A percentile compares a stretch with the other conserved stretches of the same genome.
These are phyloP conservation scores for Colletotrichum theobromicola DNA, from an alignment of 2,329 filamentous ascomycete genomes.

Conservation along the genomic window DNA sequence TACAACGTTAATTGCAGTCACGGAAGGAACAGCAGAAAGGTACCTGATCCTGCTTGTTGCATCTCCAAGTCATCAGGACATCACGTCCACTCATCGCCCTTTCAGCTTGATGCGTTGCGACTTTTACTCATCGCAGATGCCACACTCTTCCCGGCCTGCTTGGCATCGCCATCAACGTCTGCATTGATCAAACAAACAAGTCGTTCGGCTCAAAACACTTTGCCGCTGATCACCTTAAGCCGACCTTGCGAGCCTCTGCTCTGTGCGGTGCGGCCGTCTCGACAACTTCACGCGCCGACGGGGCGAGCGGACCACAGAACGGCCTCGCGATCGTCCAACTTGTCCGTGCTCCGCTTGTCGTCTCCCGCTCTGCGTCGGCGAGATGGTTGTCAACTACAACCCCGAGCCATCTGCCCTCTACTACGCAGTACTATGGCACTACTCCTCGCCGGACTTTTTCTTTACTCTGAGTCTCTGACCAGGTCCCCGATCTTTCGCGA, in stretches of 20 bases:
- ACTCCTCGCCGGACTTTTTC: not conserved
- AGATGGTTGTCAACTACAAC: not conserved
- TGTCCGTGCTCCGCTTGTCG: conserved; percentile 1
- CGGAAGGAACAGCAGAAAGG: not conserved
- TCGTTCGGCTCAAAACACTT: not conserved
- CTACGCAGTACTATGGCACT: too few relatives aligned
- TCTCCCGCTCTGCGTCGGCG: not conserved
- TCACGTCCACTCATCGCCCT: not conserved
- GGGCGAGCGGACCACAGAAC: not conserved
- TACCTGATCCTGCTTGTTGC: not conserved
- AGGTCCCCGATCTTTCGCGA: not conserved
- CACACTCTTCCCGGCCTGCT: not conserved
- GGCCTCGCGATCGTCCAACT: not conserved
- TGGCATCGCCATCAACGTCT: not conserved
- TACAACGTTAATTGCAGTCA: not conserved
- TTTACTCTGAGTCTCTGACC: not conserved
- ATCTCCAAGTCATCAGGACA: not conserved
- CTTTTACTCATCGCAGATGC: not conserved
- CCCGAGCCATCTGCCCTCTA: not conserved
- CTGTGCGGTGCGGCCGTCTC: conserved; percentile 1
- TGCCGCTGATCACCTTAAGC: not conserved
- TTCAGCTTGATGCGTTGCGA: not conserved
- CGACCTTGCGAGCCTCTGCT: conserved; percentile 13
- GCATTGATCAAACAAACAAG: not conserved
- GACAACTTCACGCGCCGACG: not conserved